Evolutionary conservation across 75 land plant genomes (phyloP).

Genomic region (Picea sitchensis): DNA sequence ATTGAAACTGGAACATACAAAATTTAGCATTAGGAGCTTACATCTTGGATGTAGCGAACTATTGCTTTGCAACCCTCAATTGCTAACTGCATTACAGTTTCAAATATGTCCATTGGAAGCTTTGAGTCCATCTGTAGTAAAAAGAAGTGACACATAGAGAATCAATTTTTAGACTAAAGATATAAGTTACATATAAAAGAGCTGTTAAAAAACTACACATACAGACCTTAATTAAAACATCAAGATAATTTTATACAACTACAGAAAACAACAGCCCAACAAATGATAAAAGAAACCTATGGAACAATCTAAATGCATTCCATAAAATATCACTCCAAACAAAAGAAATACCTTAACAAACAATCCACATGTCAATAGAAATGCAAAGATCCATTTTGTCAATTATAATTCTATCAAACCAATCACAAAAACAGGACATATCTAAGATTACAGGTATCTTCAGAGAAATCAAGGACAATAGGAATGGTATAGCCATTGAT

Average conservation of each 20-base stretch:
- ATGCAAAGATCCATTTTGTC: neutral
- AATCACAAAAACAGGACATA: neutral
- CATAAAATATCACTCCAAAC: no score
- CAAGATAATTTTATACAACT: neutral
- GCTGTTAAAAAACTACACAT: neutral
- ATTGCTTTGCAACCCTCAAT: conserved; percentile 88
- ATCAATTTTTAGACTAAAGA: neutral
- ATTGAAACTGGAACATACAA: neutral
- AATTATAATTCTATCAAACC: neutral
- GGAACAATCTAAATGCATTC: neutral
- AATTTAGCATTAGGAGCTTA: conserved; percentile 25
- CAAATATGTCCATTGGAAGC: conserved; percentile 77
- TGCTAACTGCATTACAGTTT: conserved; percentile 87
- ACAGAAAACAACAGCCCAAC: neutral
- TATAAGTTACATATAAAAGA: neutral
- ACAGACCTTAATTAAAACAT: neutral
- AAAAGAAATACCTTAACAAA: no score
- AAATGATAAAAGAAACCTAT: neutral
- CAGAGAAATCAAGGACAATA: neutral
- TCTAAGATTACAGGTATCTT: neutral
- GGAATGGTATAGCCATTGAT: neutral
- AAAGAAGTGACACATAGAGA: neutral
- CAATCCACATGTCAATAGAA: no score
- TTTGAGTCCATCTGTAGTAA: conserved; percentile 88
- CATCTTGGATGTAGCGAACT: conserved; percentile 78